A percentile compares a stretch with the other conserved stretches of the same genome.
phyloP scores from a whole-genome alignment of 257 asterid species.

The Jacaranda copaia region DNA sequence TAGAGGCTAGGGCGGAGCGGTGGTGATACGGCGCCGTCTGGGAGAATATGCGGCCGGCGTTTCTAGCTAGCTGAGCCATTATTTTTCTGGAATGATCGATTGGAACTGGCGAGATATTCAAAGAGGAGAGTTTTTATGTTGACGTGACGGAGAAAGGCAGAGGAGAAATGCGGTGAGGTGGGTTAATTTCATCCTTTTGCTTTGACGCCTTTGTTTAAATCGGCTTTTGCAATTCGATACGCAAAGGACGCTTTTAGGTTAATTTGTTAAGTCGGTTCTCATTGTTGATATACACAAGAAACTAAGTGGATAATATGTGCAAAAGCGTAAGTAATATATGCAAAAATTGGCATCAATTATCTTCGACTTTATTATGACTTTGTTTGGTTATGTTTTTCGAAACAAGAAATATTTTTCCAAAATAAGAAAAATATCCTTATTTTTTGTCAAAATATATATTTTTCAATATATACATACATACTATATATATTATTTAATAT shows the following conservation, averaged over 20 bases:
- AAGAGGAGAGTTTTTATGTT: not conserved
- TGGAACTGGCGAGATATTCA: not conserved
- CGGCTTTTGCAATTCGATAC: not conserved
- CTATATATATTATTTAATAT: too few species aligned
- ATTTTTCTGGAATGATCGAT: not conserved
- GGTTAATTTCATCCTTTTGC: constrained; percentile 34
- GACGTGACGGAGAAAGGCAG: not conserved
- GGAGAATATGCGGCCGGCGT: constrained; percentile 59
- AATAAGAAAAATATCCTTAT: too few species aligned
- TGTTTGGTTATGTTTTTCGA: too few species aligned
- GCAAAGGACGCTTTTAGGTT: not conserved
- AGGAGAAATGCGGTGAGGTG: constrained; percentile 25
- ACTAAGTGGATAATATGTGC: too few species aligned
- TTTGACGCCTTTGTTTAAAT: not conserved
- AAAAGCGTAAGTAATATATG: too few species aligned
- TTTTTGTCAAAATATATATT: too few species aligned
- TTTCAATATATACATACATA: too few species aligned
- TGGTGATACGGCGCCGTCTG: constrained; percentile 59
- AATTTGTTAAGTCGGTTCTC: not conserved
- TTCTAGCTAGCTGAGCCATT: constrained; percentile 83
- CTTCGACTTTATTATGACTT: too few species aligned
- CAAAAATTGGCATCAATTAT: too few species aligned
- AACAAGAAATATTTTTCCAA: too few species aligned
- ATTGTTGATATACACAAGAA: too few species aligned
- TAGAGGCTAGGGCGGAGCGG: constrained; percentile 68